Base-by-base conservation (phyloP, 75 land plant species). In the Ceratopteris richardii region DNA sequence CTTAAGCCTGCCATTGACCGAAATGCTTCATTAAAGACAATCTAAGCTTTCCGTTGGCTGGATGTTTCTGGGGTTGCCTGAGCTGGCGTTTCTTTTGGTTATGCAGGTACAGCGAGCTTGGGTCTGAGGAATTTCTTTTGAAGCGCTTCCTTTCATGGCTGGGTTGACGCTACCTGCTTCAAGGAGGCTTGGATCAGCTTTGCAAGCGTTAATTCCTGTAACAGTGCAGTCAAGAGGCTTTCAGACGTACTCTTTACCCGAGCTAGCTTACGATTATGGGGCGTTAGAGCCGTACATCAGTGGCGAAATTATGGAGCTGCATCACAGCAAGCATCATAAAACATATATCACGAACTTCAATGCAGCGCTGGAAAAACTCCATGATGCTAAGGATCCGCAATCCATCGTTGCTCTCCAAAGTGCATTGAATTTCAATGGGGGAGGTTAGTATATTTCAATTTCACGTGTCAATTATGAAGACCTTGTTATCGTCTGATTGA, bases 251-350 rank as follows among this genome's bases (percentile, higher is more conserved):
- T 41, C 56, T 29, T 58, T 84, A 37, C 84, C 84, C 57, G 87
- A 84, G 36, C 74, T 84, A n/a, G 69, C 81, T 3, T 93, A 93
- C 72, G 98, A 89, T 55, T 93, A 93, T 41, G 85, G 85, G 40
- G 96, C 81, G 0, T 77, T 93, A 51, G 96, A 89, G 80, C 96
- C 96, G 41, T 78, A 61, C 50, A 86, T 93, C 58, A 93, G 96
- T 62, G 96, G 78, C 12, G 90, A 93, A 69, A 93, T 93, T 51
- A 93, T 93, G 96, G 40, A 67, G 73, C 72, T 93, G 17, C 98
- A 93, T 52, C 98, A 93, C 74, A 81, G 82, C 74, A 93, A 93
- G 72, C 98, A 93, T 55, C 98, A 93, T 51, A 90, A 93, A 68
- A 56, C 98, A 6, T 93, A 93, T 66, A 46, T 93, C 57, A 86